Conservation (phyloP, 2,329 filamentous ascomycete genomes). For the Arthrobotrys sinensis region DNA sequence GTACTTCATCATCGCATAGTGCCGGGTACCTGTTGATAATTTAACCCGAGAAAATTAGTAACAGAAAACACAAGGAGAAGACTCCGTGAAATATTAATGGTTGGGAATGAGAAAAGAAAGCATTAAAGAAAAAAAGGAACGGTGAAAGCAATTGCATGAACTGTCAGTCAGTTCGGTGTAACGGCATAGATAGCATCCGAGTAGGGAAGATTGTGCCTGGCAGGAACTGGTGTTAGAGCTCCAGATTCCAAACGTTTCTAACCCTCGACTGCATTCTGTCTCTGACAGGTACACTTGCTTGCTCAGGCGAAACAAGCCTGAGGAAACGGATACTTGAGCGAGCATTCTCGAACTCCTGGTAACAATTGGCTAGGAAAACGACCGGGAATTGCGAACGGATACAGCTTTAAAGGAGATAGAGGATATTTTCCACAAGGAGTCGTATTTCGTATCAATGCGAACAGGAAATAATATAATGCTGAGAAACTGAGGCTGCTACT, state of each 20-base stretch:
- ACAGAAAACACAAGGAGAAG: slow-evolving; percentile 19
- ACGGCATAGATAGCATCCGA: slow-evolving; percentile 31
- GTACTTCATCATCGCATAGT: slow-evolving; percentile 37
- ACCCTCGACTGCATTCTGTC: background rate
- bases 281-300: slow-evolving; percentile 8
- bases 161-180: slow-evolving; percentile 6
- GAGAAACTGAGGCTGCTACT: slow-evolving; percentile 41
- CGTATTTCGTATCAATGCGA: slow-evolving; percentile 39
- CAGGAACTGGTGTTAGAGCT: slow-evolving; percentile 25
- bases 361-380: slow-evolving; percentile 4
- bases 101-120: slow-evolving; percentile 6
- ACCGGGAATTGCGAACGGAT: slow-evolving; percentile 1
- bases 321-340: background rate
- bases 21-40: slow-evolving; percentile 46
- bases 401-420: slow-evolving; percentile 7
- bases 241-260: background rate
- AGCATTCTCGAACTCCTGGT: slow-evolving; percentile 13
- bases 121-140: background rate
- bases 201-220: slow-evolving; percentile 28
- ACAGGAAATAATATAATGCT: slow-evolving; percentile 53
- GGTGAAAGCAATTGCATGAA: slow-evolving; percentile 12
- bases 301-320: background rate
- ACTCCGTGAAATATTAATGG: background rate
- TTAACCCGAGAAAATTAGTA: slow-evolving; percentile 46
- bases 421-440: slow-evolving; percentile 31